Conservation (phyloP, 2,329 filamentous ascomycete species). For the Alternaria rosae region DNA sequence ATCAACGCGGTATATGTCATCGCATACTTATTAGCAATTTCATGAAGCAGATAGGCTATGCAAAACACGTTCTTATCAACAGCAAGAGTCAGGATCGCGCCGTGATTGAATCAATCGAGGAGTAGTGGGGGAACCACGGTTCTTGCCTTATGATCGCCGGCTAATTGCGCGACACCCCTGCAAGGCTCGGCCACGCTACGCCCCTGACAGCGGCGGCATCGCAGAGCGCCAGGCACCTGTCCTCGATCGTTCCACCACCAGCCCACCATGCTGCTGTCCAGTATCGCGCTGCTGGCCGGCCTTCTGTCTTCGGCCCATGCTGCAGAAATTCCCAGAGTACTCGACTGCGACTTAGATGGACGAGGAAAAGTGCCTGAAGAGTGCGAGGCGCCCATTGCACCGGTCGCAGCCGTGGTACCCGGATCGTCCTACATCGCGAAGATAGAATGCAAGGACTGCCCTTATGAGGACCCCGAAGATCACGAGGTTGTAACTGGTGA, state of each 20-base stretch:
- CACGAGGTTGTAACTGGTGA: conserved; percentile 22
- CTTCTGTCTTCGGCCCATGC: conserved; percentile 11
- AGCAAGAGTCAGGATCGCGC: not conserved
- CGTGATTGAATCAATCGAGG: not conserved
- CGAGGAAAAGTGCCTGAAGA: conserved; percentile 10
- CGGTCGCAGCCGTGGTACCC: conserved; percentile 32
- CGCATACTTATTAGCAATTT: too few relatives aligned
- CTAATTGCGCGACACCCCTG: not conserved
- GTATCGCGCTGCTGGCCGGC: conserved; percentile 17
- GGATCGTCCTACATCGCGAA: conserved; percentile 41
- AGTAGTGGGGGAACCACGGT: not conserved
- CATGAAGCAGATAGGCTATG: not conserved
- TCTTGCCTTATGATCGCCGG: not conserved
- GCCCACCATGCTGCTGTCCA: conserved; percentile 13
- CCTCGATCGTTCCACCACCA: conserved; percentile 12
- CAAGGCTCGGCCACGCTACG: conserved; percentile 10
- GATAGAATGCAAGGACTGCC: conserved; percentile 41
- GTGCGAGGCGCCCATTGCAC: conserved; percentile 34
- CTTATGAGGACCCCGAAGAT: conserved; percentile 14
- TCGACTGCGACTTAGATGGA: conserved; percentile 23
- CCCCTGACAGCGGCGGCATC: conserved; percentile 22
- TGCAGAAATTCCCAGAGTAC: conserved; percentile 16
- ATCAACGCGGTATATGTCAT: too few relatives aligned
- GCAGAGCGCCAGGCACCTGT: conserved; percentile 17
- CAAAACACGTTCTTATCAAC: not conserved